phyloP scores from a whole-genome alignment of 1,284 basidiomycete species.

The Peniophora sp. region DNA sequence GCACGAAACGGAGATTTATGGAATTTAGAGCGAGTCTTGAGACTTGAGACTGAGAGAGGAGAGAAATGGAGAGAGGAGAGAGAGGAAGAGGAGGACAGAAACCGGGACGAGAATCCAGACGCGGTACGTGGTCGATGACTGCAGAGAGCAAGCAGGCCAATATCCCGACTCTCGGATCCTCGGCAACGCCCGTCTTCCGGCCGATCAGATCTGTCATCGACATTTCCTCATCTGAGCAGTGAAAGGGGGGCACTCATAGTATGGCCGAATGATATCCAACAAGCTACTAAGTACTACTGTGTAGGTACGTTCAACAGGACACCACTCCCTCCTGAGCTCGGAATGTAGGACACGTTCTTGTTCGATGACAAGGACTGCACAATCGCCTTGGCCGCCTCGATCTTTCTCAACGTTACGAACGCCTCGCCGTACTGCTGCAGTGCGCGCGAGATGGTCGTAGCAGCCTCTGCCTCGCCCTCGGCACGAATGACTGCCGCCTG shows the following conservation, averaged over 20 bases:
- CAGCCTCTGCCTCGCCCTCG: conserved; percentile 98
- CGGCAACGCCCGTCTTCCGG: background rate
- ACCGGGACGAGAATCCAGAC: conserved; percentile 16
- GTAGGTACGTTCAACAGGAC: conserved; percentile 80
- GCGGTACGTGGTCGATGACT: background rate
- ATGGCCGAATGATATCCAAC: conserved; percentile 8
- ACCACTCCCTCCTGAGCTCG: conserved; percentile 55
- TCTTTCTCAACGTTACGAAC: conserved; percentile 91
- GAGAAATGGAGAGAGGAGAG: conserved; percentile 33
- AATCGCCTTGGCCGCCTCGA: conserved; percentile 97
- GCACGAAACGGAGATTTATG: background rate
- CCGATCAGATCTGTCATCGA: background rate
- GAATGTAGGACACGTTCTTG: conserved; percentile 85
- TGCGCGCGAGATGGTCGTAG: conserved; percentile 87
- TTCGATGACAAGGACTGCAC: conserved; percentile 73
- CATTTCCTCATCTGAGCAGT: background rate
- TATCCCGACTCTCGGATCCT: too few species aligned
- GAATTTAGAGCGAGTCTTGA: background rate
- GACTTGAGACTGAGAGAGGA: conserved; percentile 32
- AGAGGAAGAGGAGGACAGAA: conserved; percentile 31
- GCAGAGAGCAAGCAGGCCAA: too few species aligned
- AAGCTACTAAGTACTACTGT: conserved; percentile 34
- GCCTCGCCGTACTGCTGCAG: conserved; percentile 93
- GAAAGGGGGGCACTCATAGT: background rate
- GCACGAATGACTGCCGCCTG: conserved; percentile 97